phyloP scores from a whole-genome alignment of 2,329 filamentous ascomycete genomes.

The Colletotrichum melonis region DNA sequence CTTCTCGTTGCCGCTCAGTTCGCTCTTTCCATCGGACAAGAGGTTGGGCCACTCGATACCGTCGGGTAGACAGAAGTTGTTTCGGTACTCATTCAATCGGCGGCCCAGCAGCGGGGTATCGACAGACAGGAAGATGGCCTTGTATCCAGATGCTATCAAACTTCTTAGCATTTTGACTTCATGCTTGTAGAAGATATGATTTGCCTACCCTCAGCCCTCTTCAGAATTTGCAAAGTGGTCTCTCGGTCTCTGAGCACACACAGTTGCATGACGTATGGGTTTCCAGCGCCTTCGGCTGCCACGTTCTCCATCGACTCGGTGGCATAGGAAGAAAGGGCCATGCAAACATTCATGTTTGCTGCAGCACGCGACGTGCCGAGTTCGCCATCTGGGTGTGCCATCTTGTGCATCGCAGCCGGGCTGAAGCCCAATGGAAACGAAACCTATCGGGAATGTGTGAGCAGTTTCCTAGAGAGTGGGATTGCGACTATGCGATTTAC shows the following conservation, averaged over 20 bases:
- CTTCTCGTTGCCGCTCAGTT: conserved; percentile 28
- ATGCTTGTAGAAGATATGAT: not conserved
- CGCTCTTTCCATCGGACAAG: conserved; percentile 32
- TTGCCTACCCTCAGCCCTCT: conserved; percentile 52
- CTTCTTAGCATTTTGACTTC: conserved; percentile 12
- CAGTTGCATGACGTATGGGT: conserved; percentile 60
- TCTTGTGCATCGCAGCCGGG: conserved; percentile 64
- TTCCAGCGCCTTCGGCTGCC: conserved; percentile 47
- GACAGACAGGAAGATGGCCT: conserved; percentile 65
- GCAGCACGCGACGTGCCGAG: conserved; percentile 62
- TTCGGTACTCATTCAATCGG: conserved; percentile 64
- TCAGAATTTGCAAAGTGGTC: conserved; percentile 52
- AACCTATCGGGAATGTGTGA: conserved; percentile 38
- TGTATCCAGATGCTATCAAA: conserved; percentile 46
- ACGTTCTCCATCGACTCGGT: conserved; percentile 60
- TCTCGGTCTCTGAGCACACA: conserved; percentile 61
- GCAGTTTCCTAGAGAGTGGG: not conserved
- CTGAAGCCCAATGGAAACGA: conserved; percentile 64
- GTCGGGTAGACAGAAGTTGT: conserved; percentile 52
- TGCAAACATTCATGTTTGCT: conserved; percentile 40
- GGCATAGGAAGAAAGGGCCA: conserved; percentile 61
- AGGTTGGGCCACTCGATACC: conserved; percentile 13
- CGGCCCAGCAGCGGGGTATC: conserved; percentile 65
- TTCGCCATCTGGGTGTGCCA: conserved; percentile 66
- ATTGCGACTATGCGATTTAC: not conserved